Conservation (phyloP, 495 filamentous ascomycete species). For the Penicillium cinerascens region DNA sequence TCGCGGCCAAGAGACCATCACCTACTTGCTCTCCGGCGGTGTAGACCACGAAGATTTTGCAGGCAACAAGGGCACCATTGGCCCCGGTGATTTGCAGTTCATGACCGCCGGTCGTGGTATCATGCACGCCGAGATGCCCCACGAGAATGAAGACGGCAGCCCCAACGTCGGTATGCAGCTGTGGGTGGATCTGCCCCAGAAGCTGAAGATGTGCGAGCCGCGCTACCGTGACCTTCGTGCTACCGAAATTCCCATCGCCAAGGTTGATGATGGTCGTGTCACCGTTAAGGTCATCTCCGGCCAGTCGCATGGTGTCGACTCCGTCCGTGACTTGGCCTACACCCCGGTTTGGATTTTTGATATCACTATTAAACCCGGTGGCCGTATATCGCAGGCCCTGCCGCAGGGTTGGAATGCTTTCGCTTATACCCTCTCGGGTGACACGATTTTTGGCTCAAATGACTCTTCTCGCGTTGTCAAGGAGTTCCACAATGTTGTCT, state of each 20-base stretch:
- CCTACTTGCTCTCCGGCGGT: conserved; percentile 77
- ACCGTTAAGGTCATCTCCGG: conserved; percentile 86
- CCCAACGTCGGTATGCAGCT: conserved; percentile 87
- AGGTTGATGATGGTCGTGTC: conserved; percentile 67
- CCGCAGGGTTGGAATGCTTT: conserved; percentile 90
- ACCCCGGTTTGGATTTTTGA: conserved; percentile 95
- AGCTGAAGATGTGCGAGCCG: conserved; percentile 84
- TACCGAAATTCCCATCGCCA: conserved; percentile 68
- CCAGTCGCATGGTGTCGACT: conserved; percentile 76
- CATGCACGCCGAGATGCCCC: conserved; percentile 96
- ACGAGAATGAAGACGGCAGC: conserved; percentile 69
- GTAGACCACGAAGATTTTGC: conserved; percentile 97
- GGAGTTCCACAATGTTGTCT: conserved; percentile 86
- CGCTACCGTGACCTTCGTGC: conserved; percentile 82
- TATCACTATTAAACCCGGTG: conserved; percentile 76
- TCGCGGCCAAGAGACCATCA: conserved; percentile 81
- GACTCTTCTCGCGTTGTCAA: conserved; percentile 55
- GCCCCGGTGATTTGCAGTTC: conserved; percentile 86
- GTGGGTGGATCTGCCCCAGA: conserved; percentile 86
- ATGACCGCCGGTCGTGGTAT: conserved; percentile 95
- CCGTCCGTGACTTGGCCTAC: conserved; percentile 84
- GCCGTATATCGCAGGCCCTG: conserved; percentile 65
- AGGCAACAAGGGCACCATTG: conserved; percentile 81
- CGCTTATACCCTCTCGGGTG: conserved; percentile 74
- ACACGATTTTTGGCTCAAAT: conserved; percentile 60